Percentiles rank a stretch among this genome's conserved stretches.
phyloP scores from a whole-genome alignment of 768 basidiomycete genomes.

The Podaxis sp. region DNA sequence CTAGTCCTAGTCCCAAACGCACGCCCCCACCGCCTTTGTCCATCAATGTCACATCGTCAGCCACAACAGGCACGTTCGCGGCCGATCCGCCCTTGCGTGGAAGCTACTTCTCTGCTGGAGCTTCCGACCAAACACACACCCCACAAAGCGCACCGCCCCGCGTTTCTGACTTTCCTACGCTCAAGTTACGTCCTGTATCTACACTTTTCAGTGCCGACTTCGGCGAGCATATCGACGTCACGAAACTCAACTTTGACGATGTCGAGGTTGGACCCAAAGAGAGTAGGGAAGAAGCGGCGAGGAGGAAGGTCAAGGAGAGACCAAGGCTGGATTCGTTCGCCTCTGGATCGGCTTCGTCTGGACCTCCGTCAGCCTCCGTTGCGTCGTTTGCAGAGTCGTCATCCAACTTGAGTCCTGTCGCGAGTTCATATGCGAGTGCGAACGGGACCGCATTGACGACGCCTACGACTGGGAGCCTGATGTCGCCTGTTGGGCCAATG shows the following conservation, averaged over 20 bases:
- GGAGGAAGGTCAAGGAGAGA: slow-evolving; percentile 41
- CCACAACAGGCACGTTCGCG: slow-evolving; percentile 23
- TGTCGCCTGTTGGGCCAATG: slow-evolving; percentile 21
- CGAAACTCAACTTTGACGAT: slow-evolving; percentile 3
- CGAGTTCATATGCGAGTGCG: slow-evolving; percentile 1
- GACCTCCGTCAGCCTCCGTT: slow-evolving; percentile 4
- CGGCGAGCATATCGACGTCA: slow-evolving; percentile 43
- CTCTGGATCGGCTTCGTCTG: slow-evolving; percentile 9
- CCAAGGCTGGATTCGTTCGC: slow-evolving; percentile 33
- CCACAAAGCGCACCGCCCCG: slow-evolving; percentile 69
- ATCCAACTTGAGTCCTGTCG: not conserved
- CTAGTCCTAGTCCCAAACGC: slow-evolving; percentile 35
- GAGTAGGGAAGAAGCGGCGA: not conserved
- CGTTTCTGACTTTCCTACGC: slow-evolving; percentile 59
- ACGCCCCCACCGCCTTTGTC: slow-evolving; percentile 37
- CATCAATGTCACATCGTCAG: slow-evolving; percentile 34
- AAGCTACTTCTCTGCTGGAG: slow-evolving; percentile 19
- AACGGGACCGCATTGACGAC: slow-evolving; percentile 20
- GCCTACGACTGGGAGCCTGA: slow-evolving; percentile 16
- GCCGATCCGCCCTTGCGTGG: slow-evolving; percentile 26
- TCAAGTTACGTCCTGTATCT: slow-evolving; percentile 75
- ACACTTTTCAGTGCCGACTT: slow-evolving; percentile 75
- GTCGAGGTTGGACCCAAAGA: slow-evolving; percentile 19
- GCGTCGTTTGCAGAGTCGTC: slow-evolving; percentile 9
- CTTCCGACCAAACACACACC: slow-evolving; percentile 25